Base-by-base conservation (phyloP, 441 rosid species). In the Jatropha multifida region DNA sequence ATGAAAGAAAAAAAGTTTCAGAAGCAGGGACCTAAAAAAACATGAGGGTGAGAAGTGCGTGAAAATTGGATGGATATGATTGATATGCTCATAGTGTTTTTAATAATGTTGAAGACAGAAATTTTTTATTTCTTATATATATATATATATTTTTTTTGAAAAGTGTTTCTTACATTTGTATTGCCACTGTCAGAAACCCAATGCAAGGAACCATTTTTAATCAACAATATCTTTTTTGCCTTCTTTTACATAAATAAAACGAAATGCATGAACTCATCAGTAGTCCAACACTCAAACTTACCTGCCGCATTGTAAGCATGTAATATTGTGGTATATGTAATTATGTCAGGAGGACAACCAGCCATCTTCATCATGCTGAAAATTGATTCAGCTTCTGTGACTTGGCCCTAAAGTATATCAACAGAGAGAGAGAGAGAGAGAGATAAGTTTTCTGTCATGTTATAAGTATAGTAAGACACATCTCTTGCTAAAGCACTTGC, bases 241-340 rank as follows among this genome's bases (percentile, higher is more conserved):
- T 20, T 56, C 26, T 37, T 26, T 59, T 20, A n/a, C 73, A 55
- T 40, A 0, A 52, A 18, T 17, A 69, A 9, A 20, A 58, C 23
- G n/a, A 7, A 56, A 7, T 26, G 7, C 7, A 68, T 5, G 20
- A 38, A 59, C 10, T 52, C 70, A 49, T 41, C 17, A 42, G 62
- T 62, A 55, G 46, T 71, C 74, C 54, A 68, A 54, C 18, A 46
- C 68, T 62, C 46, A 71, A 74, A 73, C 86, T 65, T 61, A 90
- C 99, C 94, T 60, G 90, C 83, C 75, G 89, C 87, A 88, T 81
- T 85, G 79, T 90, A 93, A 51, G 88, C 90, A 84, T 88, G 94
- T 48, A 94, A 83, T 96, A 92, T 88, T 62, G 92, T 83, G n/a
- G 98, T 92, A 84, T 91, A 92, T 37, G 96, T 82, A 52, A 94